phyloP scores from a whole-genome alignment of 345 rosid species.

The Erysimum cheiranthoides region DNA sequence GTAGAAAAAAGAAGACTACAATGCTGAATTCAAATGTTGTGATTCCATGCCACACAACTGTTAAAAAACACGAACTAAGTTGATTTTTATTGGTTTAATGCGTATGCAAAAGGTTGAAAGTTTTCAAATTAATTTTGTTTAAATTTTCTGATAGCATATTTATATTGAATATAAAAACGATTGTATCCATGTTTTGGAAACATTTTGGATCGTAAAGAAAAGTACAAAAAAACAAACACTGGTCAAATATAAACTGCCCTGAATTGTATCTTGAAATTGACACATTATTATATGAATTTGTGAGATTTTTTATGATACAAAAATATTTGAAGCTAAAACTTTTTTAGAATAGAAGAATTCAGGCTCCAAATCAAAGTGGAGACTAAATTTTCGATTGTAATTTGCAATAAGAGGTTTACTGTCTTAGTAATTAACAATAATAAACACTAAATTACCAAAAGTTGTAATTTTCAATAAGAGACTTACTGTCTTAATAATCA shows the following conservation, averaged over 20 bases:
- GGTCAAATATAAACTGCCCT: slow-evolving; percentile 14
- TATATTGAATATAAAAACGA: background rate
- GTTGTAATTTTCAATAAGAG: too few species aligned
- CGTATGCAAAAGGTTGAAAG: background rate
- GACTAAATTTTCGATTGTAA: too few species aligned
- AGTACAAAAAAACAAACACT: background rate
- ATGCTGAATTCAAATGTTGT: slow-evolving; percentile 27
- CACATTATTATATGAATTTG: background rate
- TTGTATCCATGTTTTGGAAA: slow-evolving; percentile 7
- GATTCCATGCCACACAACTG: slow-evolving; percentile 21
- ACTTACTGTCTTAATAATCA: too few species aligned
- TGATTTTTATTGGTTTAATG: background rate
- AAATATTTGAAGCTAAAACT: background rate
- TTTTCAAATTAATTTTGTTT: background rate
- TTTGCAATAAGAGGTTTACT: too few species aligned
- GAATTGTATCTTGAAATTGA: background rate
- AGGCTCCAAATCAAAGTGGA: slow-evolving; percentile 1
- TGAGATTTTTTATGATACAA: background rate
- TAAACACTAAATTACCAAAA: too few species aligned
- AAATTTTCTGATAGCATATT: background rate
- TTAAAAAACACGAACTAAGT: background rate
- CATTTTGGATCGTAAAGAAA: slow-evolving; percentile 1
- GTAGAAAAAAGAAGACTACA: slow-evolving; percentile 22
- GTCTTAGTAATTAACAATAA: too few species aligned
- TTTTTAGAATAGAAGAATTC: background rate